Evolutionary conservation across 768 basidiomycete species (phyloP), one percentile per base, ranked within the genome.

Genomic region (Leccinum truebloodii): DNA sequence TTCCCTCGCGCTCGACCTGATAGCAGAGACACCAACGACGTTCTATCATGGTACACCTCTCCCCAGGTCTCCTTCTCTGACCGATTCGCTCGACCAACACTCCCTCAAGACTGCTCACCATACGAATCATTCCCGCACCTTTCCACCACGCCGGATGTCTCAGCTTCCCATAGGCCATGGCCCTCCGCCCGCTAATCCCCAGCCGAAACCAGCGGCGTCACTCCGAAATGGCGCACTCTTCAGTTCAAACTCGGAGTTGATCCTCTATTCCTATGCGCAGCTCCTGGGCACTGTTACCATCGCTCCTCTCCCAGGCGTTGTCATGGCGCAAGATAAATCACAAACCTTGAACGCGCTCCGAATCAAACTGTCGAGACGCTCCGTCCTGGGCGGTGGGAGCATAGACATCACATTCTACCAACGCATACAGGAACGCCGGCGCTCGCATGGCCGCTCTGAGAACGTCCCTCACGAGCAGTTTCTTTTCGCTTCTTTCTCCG

Each of bases 261-360:
- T 95, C 20, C 81, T 95, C 2, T 95, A 95, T 72, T 86, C 93
- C 0, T 95, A 95, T 65, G 91, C 87, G 0, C 90, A 94, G 59
- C 80, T 95, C 34, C 77, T 83, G 6, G 94, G 94, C 5, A 83
- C 84, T 0, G 78, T 90, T 18, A 76, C 82, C 24, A 73, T 94
- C 61, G 78, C 82, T 8, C 83, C 88, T 1, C 67, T 77, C 4
- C 73, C 78, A 2, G 80, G 79, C 16, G 63, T 70, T 2, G 67
- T 72, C n/a, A 70, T 77, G 24, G 75, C 79, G 4, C 73, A 72
- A 2, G 82, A 84, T 16, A 83, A 87, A 50, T 69, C 70, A 0
- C 77, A 77, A 1, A 76, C 78, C 0, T 71, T 88, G 57, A 72
- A 76, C 28, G 68, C 75, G 0, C 77, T 89, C 5, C 81, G 88